These are phyloP conservation scores for Mycena albidolilacea DNA, from an alignment of 768 basidiomycete genomes.

Conservation along the genomic window DNA sequence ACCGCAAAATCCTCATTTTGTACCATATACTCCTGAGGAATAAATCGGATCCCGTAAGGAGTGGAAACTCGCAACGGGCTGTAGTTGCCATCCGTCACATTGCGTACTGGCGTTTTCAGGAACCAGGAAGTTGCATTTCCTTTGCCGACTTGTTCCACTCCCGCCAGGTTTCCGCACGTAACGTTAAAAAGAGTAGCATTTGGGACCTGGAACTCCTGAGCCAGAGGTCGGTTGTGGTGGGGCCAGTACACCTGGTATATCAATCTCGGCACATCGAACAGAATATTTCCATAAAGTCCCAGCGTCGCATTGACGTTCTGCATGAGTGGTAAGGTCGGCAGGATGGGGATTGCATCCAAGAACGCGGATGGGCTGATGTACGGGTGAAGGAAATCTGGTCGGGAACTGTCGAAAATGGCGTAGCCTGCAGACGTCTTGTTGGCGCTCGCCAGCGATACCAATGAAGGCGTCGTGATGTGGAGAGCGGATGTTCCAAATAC, in stretches of 20 bases:
- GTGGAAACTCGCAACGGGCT: not conserved
- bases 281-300: not conserved
- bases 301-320: not conserved
- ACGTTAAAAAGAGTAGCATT: not conserved
- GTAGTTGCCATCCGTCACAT: not conserved
- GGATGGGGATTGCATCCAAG: not conserved
- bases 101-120: not conserved
- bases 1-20: not conserved
- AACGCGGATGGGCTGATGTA: not conserved
- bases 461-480: constrained; percentile 4
- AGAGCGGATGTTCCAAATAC: not conserved
- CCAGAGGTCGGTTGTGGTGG: not conserved
- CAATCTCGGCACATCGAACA: not conserved
- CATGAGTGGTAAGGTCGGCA: not conserved
- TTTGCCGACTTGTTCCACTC: not conserved
- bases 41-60: constrained; percentile 2
- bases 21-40: not conserved
- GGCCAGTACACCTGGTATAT: not conserved
- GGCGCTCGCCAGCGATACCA: not conserved
- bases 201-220: not conserved
- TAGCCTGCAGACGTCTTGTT: not conserved
- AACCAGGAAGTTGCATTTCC: not conserved
- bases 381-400: not conserved
- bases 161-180: constrained; percentile 2
- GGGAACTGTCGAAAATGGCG: not conserved